Percentiles rank a stretch among this genome's conserved stretches.
Evolutionary conservation across 495 filamentous ascomycete species (phyloP).

Genomic region (Emericellopsis terricola): DNA sequence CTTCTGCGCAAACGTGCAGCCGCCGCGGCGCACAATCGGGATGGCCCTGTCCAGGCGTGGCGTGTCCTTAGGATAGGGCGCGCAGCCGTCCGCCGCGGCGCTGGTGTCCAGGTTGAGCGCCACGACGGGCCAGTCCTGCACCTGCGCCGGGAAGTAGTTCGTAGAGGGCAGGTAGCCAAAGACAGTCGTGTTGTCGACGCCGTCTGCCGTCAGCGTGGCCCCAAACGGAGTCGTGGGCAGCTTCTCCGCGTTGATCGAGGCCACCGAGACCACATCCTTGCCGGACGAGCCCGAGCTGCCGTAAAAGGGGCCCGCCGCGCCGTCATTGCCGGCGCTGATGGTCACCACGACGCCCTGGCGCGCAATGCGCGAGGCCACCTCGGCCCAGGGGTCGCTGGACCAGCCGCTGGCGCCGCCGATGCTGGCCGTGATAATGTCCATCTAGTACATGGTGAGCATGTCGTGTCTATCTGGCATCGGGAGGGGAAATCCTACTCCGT

Average conservation of each 20-base stretch:
- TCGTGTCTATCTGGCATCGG: too few species aligned
- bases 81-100: constrained; percentile 26
- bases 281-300: constrained; percentile 35
- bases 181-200: constrained; percentile 5
- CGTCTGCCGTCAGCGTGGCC: constrained; percentile 15
- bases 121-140: constrained; percentile 28
- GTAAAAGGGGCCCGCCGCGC: constrained; percentile 31
- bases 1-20: constrained; percentile 30
- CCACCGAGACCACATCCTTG: constrained; percentile 29
- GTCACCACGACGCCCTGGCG: constrained; percentile 34
- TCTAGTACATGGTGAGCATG: too few species aligned
- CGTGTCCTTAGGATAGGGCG: constrained; percentile 21
- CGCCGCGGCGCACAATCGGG: constrained; percentile 35
- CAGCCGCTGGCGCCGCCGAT: constrained; percentile 37
- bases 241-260: constrained; percentile 30
- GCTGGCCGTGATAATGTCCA: constrained; percentile 41
- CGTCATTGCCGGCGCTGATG: constrained; percentile 37
- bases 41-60: constrained; percentile 32
- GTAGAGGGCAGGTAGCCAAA: constrained; percentile 18
- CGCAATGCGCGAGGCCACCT: constrained; percentile 34
- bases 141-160: constrained; percentile 17
- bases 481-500: too few species aligned
- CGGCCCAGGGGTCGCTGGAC: constrained; percentile 36
- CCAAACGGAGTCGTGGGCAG: constrained; percentile 21
- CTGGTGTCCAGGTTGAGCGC: constrained; percentile 27